phyloP scores from a whole-genome alignment of 2,329 filamentous ascomycete species.

The Aureobasidium uvarum region DNA sequence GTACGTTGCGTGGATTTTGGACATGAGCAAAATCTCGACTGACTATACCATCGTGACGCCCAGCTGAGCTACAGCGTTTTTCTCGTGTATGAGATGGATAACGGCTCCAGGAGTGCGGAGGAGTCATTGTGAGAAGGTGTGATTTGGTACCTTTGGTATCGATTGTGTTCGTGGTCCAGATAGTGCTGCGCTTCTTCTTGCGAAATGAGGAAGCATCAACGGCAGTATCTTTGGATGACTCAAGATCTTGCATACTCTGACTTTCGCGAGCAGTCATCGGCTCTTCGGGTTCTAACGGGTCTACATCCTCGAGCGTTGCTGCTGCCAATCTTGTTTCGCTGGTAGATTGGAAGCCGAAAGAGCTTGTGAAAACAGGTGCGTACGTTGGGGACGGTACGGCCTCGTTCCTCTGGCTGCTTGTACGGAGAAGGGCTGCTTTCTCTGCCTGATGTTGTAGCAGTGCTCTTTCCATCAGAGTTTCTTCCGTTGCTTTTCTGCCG shows the following conservation, averaged over 20 bases:
- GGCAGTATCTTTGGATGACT: background rate
- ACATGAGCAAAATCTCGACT: slow-evolving; percentile 43
- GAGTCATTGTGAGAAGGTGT: slow-evolving; percentile 30
- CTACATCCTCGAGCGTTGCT: slow-evolving; percentile 27
- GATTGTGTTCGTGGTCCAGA: slow-evolving; percentile 6
- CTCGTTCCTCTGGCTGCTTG: slow-evolving; percentile 34
- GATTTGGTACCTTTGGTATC: background rate
- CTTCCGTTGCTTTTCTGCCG: slow-evolving; percentile 20
- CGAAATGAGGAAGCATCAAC: background rate
- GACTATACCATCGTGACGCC: slow-evolving; percentile 41
- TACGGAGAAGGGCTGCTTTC: slow-evolving; percentile 38
- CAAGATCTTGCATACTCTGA: slow-evolving; percentile 24
- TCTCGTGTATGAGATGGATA: slow-evolving; percentile 49
- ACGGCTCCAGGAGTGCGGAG: slow-evolving; percentile 44
- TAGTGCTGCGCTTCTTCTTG: slow-evolving; percentile 11
- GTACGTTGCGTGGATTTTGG: background rate
- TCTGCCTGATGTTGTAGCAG: slow-evolving; percentile 37
- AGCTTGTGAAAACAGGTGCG: slow-evolving; percentile 30
- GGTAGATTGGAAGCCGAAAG: slow-evolving; percentile 26
- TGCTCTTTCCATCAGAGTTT: slow-evolving; percentile 37
- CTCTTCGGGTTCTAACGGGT: slow-evolving; percentile 29
- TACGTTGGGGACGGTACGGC: background rate
- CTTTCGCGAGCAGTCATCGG: background rate
- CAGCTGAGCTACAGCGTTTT: slow-evolving; percentile 43
- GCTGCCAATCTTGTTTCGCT: slow-evolving; percentile 4